These are phyloP conservation scores for Scalesia atractyloides DNA, from an alignment of 129 eudicot genomes.

Conservation along the genomic window DNA sequence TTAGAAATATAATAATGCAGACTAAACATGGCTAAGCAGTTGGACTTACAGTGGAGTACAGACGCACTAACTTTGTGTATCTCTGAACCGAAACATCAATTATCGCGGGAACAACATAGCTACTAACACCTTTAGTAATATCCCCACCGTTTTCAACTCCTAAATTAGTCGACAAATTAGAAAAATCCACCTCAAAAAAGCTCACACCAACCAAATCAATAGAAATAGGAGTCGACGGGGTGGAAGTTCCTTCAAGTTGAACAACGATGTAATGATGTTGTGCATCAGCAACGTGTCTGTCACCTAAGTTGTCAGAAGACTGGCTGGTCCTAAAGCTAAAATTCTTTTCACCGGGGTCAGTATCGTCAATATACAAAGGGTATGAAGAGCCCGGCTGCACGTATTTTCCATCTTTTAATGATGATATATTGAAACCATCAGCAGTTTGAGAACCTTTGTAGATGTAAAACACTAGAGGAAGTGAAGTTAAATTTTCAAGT, in stretches of 20 bases:
- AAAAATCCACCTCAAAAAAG: conserved; percentile 86
- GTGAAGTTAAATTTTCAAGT: conserved; percentile 79
- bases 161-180: conserved; percentile 51
- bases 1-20: conserved; percentile 1
- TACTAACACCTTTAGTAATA: conserved; percentile 38
- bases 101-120: conserved; percentile 83
- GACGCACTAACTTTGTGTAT: conserved; percentile 77
- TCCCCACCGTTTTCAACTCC: conserved; percentile 40
- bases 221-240: conserved; percentile 73
- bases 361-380: conserved; percentile 68
- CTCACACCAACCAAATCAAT: conserved; percentile 94
- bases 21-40: background rate
- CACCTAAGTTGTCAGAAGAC: conserved; percentile 67
- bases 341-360: conserved; percentile 53
- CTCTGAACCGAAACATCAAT: conserved; percentile 89
- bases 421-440: conserved; percentile 48
- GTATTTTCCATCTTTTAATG: conserved; percentile 44
- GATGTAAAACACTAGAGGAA: conserved; percentile 70
- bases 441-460: conserved; percentile 46
- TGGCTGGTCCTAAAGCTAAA: conserved; percentile 50
- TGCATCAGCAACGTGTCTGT: conserved; percentile 47
- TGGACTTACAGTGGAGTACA: conserved; percentile 83
- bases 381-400: conserved; percentile 74
- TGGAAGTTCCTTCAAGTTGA: conserved; percentile 89
- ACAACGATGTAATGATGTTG: conserved; percentile 72